phyloP scores from a whole-genome alignment of 306 rosid species.

The Oxytropis ochrocephala region DNA sequence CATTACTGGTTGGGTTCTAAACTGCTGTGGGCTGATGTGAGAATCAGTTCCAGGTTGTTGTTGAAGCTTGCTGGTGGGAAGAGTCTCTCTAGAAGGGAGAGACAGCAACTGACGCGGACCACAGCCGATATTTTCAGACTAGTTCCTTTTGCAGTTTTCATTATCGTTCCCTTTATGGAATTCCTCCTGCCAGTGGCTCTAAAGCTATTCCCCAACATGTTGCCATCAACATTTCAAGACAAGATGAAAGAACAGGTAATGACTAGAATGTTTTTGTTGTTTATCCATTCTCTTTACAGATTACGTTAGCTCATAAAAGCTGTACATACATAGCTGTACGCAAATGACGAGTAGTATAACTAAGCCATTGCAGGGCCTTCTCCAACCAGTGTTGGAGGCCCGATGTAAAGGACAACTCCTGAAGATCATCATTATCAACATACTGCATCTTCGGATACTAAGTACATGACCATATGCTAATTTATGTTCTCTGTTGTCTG shows the following conservation, averaged over 20 bases:
- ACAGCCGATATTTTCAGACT: conserved; percentile 90
- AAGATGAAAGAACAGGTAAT: conserved; percentile 91
- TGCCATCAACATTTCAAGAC: conserved; percentile 95
- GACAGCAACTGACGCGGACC: conserved; percentile 85
- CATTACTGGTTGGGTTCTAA: conserved; percentile 94
- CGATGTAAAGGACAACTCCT: conserved; percentile 5
- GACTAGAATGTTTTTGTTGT: neutral
- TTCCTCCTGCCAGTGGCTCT: conserved; percentile 82
- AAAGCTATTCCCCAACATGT: conserved; percentile 86
- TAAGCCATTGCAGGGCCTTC: neutral
- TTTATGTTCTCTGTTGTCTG: neutral
- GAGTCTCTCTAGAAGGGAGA: conserved; percentile 90
- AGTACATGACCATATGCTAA: neutral
- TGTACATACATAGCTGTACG: neutral
- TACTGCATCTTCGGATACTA: neutral
- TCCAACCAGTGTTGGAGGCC: neutral
- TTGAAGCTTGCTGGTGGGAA: conserved; percentile 87
- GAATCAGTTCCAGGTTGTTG: conserved; percentile 75
- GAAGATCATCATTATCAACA: neutral
- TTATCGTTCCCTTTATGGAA: conserved; percentile 91
- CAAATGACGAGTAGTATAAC: neutral
- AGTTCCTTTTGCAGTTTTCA: conserved; percentile 82
- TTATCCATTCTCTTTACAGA: conserved; percentile 8
- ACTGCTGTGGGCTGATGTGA: conserved; percentile 77
- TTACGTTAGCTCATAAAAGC: conserved; percentile 13